Evolutionary conservation across 768 basidiomycete genomes (phyloP).

Genomic region (Boletus sp.): DNA sequence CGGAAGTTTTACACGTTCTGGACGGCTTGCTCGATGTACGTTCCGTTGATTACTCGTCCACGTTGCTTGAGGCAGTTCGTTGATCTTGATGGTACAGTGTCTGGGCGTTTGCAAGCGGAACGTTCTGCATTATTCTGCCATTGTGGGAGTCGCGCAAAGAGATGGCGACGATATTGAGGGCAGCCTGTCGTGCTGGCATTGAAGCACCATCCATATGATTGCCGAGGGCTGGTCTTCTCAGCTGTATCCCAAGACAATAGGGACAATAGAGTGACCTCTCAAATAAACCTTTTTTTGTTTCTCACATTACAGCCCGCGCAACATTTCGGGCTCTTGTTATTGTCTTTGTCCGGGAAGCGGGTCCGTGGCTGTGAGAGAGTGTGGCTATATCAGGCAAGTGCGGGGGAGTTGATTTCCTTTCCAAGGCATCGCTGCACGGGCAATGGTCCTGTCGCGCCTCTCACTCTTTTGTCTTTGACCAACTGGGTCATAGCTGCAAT

Average conservation of each 20-base stretch:
- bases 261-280: slow-evolving; percentile 23
- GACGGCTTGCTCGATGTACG: slow-evolving; percentile 38
- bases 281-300: slow-evolving; percentile 12
- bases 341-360: slow-evolving; percentile 16
- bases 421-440: background rate
- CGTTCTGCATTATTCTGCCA: slow-evolving; percentile 37
- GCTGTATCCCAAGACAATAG: slow-evolving; percentile 17
- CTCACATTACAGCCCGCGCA: slow-evolving; percentile 3
- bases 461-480: slow-evolving; percentile 31
- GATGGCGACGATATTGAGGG: slow-evolving; percentile 25
- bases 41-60: background rate
- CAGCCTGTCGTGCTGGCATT: slow-evolving; percentile 5
- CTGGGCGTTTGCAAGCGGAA: slow-evolving; percentile 35
- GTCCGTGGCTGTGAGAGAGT: background rate
- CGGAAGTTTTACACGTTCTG: slow-evolving; percentile 37
- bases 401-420: slow-evolving; percentile 8
- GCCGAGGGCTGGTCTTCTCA: slow-evolving; percentile 5
- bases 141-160: slow-evolving; percentile 37
- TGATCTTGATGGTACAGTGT: slow-evolving; percentile 23
- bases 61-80: background rate
- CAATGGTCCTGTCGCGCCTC: background rate
- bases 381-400: slow-evolving; percentile 2
- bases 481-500: slow-evolving; percentile 10
- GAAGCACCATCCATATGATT: background rate
- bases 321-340: slow-evolving; percentile 23